Base-by-base conservation (phyloP, 2,329 filamentous ascomycete species). In the Teratosphaeria nubilosa region DNA sequence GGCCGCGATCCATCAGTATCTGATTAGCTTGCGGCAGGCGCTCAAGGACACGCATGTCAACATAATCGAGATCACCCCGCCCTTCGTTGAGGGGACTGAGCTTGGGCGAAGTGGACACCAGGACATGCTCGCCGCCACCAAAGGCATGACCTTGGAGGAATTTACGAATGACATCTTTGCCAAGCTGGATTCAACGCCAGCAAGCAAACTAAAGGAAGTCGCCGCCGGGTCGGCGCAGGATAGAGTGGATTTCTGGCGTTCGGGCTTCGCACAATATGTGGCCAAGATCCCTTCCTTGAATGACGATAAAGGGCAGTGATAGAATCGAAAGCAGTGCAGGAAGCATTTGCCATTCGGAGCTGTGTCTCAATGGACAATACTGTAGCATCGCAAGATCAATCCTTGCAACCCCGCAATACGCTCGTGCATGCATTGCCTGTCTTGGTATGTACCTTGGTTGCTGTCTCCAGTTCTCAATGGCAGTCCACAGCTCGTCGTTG, bases 1-100 rank as follows among this genome's bases (percentile, higher is more conserved):
- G 54, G 60, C 62, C n/a, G 60, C 31, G 22, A 53, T 62, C 2
- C 62, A 65, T 48, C 27, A 34, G n/a, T 65, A 58, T 50, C 30
- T 62, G 24, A 61, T 63, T 10, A 54, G 52, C 2, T 34, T 63
- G n/a, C 59, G 64, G 6, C 59, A 63, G 31, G 52, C 32, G 34
- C 54, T 65, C 10, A 60, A 61, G 51, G 60, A 54, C 41, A 61
- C 59, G 6, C 58, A 61, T 27, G 59, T 64, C 24, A 61, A 61
- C 32, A 57, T 65, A 41, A 59, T 65, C 32, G 64, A 65, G 60
- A 58, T 65, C 22, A 58, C 63, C 6, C 63, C 64, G n/a, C 64
- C 63, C 16, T 55, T 56, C 22, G 63, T 62, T 30, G 59, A 16
- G 22, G 34, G 34, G 11, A 59, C 58, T n/a, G 51, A 59, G 51